Percentiles rank a stretch among this genome's conserved stretches.
phyloP scores from a whole-genome alignment of 805 yeast genomes.

The Deakozyma indianensis region DNA sequence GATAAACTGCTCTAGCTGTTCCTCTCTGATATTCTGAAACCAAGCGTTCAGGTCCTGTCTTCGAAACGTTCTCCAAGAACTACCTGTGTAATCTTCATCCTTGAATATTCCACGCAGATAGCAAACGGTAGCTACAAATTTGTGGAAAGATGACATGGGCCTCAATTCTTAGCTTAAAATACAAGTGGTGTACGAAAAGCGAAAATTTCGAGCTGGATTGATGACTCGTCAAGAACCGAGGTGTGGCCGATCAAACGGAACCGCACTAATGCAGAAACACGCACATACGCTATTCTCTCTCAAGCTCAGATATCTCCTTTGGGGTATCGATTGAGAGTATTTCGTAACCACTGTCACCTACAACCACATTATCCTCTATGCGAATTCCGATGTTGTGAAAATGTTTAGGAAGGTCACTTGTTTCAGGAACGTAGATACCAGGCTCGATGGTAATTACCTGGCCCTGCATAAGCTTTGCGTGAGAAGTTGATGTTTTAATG shows the following conservation, averaged over 20 bases:
- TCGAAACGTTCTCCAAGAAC: background rate
- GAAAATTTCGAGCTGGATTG: too few relatives aligned
- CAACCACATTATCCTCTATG: conserved; percentile 87
- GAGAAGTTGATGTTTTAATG: conserved; percentile 29
- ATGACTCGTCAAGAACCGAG: too few relatives aligned
- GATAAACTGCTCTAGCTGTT: background rate
- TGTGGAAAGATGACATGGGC: background rate
- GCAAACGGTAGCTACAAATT: background rate
- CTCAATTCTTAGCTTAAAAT: too few relatives aligned
- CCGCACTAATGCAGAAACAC: too few relatives aligned
- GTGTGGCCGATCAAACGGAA: too few relatives aligned
- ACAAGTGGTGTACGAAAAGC: too few relatives aligned
- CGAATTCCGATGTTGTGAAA: conserved; percentile 86
- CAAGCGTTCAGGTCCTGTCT: background rate
- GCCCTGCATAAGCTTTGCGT: conserved; percentile 38
- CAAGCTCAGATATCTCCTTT: conserved; percentile 76
- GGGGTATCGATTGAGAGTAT: conserved; percentile 69
- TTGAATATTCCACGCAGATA: background rate
- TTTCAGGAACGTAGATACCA: conserved; percentile 77
- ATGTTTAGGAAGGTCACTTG: conserved; percentile 55
- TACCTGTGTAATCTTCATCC: background rate
- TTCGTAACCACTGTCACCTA: conserved; percentile 44
- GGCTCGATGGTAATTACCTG: conserved; percentile 94
- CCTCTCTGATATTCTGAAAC: background rate
- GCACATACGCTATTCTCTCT: conserved; percentile 22